phyloP scores from a whole-genome alignment of 208 protist genomes.

The Trichomonas tenax region DNA sequence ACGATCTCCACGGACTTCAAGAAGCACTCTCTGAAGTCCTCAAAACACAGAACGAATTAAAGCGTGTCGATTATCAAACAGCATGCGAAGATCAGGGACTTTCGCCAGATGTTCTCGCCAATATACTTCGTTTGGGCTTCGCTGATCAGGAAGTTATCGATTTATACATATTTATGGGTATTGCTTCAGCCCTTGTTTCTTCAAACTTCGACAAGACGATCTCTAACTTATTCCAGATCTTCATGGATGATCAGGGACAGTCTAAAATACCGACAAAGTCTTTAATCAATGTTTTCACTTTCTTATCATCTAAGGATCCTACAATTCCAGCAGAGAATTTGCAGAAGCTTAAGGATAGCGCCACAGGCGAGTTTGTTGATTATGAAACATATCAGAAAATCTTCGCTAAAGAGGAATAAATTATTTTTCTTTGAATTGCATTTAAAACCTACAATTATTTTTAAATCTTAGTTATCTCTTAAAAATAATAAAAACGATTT shows the following conservation, averaged over 20 bases:
- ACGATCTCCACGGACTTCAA: background rate
- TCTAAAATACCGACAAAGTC: background rate
- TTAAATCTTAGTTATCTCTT: too few relatives aligned
- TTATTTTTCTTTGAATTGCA: background rate
- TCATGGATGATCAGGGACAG: background rate
- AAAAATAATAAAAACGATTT: too few relatives aligned
- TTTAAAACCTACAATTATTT: background rate
- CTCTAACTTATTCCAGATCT: background rate
- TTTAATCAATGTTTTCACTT: background rate
- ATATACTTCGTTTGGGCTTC: background rate
- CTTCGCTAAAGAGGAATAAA: conserved; percentile 8
- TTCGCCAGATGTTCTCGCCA: conserved; percentile 10
- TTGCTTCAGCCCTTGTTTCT: background rate
- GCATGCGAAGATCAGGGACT: background rate
- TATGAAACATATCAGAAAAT: background rate
- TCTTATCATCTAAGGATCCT: background rate
- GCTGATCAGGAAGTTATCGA: conserved; percentile 6
- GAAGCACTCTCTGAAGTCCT: background rate
- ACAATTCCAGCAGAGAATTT: background rate
- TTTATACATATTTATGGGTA: conserved; percentile 22
- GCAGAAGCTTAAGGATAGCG: background rate
- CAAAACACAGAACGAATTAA: conserved; percentile 18
- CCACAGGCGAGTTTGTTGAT: background rate
- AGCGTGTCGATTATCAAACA: background rate
- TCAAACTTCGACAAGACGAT: background rate